These are phyloP conservation scores for Oemleria cerasiformis DNA, from an alignment of 306 rosid species.

Conservation along the genomic window DNA sequence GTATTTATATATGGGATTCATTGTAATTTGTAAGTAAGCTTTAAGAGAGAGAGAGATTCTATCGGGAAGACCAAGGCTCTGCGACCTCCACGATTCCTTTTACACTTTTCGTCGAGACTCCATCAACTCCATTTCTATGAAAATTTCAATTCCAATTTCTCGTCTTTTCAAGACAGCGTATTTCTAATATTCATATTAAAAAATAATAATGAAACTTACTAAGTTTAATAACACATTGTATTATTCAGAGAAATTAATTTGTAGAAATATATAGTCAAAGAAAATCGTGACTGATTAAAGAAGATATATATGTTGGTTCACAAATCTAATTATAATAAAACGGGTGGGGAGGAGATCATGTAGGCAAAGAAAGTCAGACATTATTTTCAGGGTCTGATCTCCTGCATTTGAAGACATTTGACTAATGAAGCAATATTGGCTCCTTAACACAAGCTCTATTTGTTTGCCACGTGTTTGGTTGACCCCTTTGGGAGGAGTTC, in stretches of 20 bases:
- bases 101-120: slow-evolving; percentile 16
- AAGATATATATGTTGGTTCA: not conserved
- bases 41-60: slow-evolving; percentile 15
- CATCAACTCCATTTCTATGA: not conserved
- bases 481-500: slow-evolving; percentile 7
- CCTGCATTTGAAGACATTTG: not conserved
- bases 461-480: slow-evolving; percentile 20
- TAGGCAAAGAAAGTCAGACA: not conserved
- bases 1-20: not conserved
- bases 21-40: not conserved
- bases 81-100: slow-evolving; percentile 23
- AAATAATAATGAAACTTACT: too few species aligned
- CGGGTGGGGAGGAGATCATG: not conserved
- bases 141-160: not conserved
- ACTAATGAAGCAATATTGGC: not conserved
- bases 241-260: too few species aligned
- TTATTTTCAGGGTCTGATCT: not conserved
- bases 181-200: not conserved
- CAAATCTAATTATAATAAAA: not conserved
- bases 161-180: not conserved
- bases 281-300: too few species aligned
- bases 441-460: not conserved
- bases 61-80: slow-evolving; percentile 6
- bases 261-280: too few species aligned
- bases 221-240: too few species aligned